Evolutionary conservation across 441 rosid genomes (phyloP).

Genomic region (Erysimum pusillum): DNA sequence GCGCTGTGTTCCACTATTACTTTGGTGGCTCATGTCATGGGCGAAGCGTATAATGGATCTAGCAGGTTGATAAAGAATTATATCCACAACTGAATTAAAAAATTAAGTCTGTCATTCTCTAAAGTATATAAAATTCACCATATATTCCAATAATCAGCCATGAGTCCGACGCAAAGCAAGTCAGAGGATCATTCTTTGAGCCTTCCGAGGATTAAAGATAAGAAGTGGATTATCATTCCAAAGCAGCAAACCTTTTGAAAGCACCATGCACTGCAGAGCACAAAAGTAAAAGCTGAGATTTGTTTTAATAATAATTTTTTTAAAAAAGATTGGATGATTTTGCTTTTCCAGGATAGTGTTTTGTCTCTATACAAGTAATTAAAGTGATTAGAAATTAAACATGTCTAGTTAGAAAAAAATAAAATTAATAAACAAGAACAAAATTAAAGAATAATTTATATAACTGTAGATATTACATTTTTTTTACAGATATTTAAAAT

Average conservation of each 20-base stretch:
- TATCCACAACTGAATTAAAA: neutral
- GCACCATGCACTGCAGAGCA: conserved; percentile 33
- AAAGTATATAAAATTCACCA: neutral
- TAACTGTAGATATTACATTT: no score
- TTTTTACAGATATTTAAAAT: no score
- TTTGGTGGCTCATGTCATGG: neutral
- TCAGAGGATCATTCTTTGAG: conserved; percentile 25
- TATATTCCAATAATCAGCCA: neutral
- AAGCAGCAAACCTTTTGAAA: neutral
- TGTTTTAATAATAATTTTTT: conserved; percentile 13
- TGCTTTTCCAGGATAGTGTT: conserved; percentile 4
- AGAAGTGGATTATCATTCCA: conserved; percentile 20
- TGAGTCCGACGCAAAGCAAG: conserved; percentile 28
- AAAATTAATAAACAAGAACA: no score
- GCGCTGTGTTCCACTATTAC: neutral
- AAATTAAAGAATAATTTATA: no score
- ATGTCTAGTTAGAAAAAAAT: neutral
- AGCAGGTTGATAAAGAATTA: neutral
- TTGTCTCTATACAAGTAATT: neutral
- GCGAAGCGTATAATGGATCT: neutral
- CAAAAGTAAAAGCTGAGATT: conserved; percentile 37
- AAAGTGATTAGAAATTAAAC: conserved; percentile 17
- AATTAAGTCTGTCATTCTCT: neutral
- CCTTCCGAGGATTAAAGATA: conserved; percentile 37
- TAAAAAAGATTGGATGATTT: neutral